phyloP scores from a whole-genome alignment of 495 filamentous ascomycete species.

The Tetracladium marchalianum region DNA sequence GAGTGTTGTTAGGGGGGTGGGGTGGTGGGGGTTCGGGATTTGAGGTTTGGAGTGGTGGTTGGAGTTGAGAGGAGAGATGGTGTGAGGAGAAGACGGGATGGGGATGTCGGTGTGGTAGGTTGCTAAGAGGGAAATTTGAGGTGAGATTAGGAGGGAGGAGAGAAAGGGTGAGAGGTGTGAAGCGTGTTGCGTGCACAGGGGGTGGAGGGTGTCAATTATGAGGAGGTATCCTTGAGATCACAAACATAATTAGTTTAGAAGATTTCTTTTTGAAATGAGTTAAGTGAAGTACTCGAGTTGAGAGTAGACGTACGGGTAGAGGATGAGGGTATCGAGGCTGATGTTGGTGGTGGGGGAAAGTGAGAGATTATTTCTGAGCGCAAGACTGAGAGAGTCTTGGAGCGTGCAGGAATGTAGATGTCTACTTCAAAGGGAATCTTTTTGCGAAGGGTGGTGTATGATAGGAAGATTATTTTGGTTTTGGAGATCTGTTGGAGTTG shows the following conservation, averaged over 20 bases:
- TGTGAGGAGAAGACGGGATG: constrained; percentile 16
- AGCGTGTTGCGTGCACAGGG: constrained; percentile 28
- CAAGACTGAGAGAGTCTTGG: constrained; percentile 43
- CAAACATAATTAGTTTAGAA: no score
- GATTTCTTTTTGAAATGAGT: no score
- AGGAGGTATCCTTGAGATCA: constrained; percentile 48
- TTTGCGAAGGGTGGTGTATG: constrained; percentile 58
- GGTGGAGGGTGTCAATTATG: constrained; percentile 53
- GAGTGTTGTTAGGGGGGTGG: constrained; percentile 60
- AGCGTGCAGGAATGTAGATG: constrained; percentile 51
- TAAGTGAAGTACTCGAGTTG: not conserved
- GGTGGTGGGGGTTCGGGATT: constrained; percentile 42
- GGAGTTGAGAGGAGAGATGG: not conserved
- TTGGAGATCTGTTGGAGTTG: constrained; percentile 29
- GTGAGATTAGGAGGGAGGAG: constrained; percentile 39
- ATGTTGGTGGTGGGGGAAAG: constrained; percentile 20
- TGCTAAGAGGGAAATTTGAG: constrained; percentile 44
- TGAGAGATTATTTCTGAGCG: constrained; percentile 49
- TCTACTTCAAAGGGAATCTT: constrained; percentile 39
- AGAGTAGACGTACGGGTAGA: constrained; percentile 23
- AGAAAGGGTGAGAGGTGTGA: constrained; percentile 42
- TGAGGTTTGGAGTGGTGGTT: not conserved
- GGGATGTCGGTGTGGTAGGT: constrained; percentile 64
- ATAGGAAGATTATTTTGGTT: constrained; percentile 58
- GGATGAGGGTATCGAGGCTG: not conserved